Evolutionary conservation across 441 rosid species (phyloP).

Genomic region (Isatis lusitanica): DNA sequence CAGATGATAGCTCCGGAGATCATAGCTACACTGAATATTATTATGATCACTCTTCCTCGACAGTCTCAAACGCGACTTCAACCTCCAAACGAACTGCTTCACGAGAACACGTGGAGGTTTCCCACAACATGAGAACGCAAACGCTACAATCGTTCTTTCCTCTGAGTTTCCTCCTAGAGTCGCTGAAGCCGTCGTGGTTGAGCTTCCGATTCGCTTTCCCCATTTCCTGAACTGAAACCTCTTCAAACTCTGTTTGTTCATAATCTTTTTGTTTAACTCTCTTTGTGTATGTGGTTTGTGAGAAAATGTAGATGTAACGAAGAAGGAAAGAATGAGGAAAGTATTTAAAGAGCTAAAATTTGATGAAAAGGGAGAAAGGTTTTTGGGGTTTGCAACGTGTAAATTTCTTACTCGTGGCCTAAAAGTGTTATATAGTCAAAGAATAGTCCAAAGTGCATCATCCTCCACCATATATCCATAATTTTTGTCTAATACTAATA

Average conservation of each 20-base stretch:
- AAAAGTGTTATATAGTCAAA: slow-evolving; percentile 30
- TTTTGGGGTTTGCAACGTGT: slow-evolving; percentile 33
- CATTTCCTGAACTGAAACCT: slow-evolving; percentile 44
- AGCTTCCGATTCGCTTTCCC: slow-evolving; percentile 46
- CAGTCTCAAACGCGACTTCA: slow-evolving; percentile 45
- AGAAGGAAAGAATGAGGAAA: slow-evolving; percentile 31
- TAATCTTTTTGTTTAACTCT: slow-evolving; percentile 7
- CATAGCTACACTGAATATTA: slow-evolving; percentile 54
- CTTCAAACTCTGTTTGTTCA: slow-evolving; percentile 39
- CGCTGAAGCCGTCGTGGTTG: neutral
- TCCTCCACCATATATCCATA: slow-evolving; percentile 17
- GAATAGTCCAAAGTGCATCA: slow-evolving; percentile 21
- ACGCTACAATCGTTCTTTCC: slow-evolving; percentile 34
- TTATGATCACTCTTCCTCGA: slow-evolving; percentile 30
- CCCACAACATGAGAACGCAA: slow-evolving; percentile 33
- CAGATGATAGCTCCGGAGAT: slow-evolving; percentile 56
- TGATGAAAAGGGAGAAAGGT: neutral
- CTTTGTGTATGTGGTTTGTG: neutral
- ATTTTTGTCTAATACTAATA: neutral
- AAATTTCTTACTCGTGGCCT: slow-evolving; percentile 3
- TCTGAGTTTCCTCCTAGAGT: slow-evolving; percentile 22
- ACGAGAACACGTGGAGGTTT: slow-evolving; percentile 30
- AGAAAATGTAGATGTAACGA: slow-evolving; percentile 6
- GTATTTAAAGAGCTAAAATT: slow-evolving; percentile 22
- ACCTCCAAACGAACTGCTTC: slow-evolving; percentile 47